Conservation (phyloP, 306 rosid species). For the Vigna hirtella region DNA sequence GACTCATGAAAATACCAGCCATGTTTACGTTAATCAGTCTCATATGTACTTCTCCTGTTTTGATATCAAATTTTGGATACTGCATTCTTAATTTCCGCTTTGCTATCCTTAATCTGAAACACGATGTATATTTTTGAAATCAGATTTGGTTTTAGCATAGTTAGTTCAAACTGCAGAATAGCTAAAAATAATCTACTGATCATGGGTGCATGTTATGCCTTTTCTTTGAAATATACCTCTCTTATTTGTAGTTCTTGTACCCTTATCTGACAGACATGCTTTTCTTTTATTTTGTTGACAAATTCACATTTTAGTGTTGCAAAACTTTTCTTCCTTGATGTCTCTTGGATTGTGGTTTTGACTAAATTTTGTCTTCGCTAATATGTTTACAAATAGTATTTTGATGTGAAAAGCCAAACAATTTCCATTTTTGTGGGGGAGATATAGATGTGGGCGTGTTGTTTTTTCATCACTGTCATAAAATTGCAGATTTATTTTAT, state of each 20-base stretch:
- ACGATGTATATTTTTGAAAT: neutral
- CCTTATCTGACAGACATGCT: slow-evolving; percentile 6
- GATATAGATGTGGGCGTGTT: neutral
- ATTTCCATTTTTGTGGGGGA: neutral
- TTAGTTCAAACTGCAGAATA: slow-evolving; percentile 18
- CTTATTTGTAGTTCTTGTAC: neutral
- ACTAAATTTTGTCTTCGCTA: neutral
- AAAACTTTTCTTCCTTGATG: neutral
- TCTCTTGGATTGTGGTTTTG: slow-evolving; percentile 7
- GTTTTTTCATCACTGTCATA: too few relatives aligned
- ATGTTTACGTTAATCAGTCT: slow-evolving; percentile 4
- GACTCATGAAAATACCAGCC: neutral
- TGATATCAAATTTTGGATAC: neutral
- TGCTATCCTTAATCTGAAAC: neutral
- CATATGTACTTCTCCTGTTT: neutral
- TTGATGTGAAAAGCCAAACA: neutral
- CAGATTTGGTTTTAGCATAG: slow-evolving; percentile 6
- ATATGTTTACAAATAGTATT: neutral
- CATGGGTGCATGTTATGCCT: neutral
- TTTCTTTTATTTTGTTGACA: neutral
- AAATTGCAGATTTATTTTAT: too few relatives aligned
- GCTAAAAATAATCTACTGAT: slow-evolving; percentile 11
- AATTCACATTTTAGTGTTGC: neutral
- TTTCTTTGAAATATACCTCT: neutral
- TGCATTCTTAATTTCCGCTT: neutral